Evolutionary conservation across 225 moss, liverwort and hornwort species (phyloP), one percentile per base, ranked within the genome.

Genomic region (Climacium dendroides): DNA sequence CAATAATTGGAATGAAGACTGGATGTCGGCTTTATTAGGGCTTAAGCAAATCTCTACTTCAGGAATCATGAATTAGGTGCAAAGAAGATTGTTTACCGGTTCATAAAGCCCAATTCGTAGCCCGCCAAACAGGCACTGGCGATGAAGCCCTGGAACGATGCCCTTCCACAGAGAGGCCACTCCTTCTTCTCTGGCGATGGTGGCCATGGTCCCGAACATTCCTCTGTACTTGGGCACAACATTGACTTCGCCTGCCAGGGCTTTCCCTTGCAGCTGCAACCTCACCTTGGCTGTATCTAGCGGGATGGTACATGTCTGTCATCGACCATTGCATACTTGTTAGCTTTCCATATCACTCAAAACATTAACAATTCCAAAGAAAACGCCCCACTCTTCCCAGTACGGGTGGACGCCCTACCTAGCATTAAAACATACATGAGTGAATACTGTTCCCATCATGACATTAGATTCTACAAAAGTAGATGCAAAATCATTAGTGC

Each of bases 201-300:
- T 98, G 85, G 92, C 91, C 63, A 98, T 65, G 12, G 98, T 98
- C 76, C 97, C 97, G 48, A 98, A 35, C 98, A 98, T 96, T 35
- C 98, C 98, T 78, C 84, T 80, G 69, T 98, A 98, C 90, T 96
- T 98, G 13, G 97, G 97, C 15, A 71, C 88, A 23, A 90, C 96
- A 90, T 93, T 87, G 25, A 77, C 94, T 29, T 86, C 94, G 8
- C 95, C 95, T 32, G 95, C 96, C 69, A 95, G 74, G 34, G 96
- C 94, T 88, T 97, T 98, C 62, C 98, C 97, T 87, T 98, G 98
- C 81, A 98, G 88, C 92, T 98, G 98, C 84, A 98, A 74, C 88
- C 98, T 92, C 89, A 98, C 98, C 90, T 98, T 98, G 48, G 98
- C 98, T 50, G 98, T 98, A 74, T 98, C 98, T 47, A 98, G 88